Conservation (phyloP, 73 alveolate species). For the Paraurostyla sp. region DNA sequence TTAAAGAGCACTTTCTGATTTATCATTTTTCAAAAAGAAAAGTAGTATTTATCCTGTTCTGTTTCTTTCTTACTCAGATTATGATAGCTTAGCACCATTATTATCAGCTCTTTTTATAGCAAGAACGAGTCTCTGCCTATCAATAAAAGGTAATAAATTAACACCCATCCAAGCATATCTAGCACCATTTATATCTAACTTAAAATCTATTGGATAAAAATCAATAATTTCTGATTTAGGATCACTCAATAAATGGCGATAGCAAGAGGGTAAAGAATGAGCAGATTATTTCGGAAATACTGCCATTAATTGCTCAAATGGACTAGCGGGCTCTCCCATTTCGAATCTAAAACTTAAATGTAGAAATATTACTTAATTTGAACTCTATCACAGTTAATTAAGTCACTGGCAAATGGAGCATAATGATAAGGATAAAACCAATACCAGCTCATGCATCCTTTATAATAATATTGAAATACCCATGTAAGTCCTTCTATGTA, state of each 20-base stretch:
- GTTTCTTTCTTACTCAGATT: constrained; percentile 54
- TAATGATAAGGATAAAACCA: constrained; percentile 99
- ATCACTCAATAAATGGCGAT: constrained; percentile 80
- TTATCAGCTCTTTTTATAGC: constrained; percentile 69
- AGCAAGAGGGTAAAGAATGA: constrained; percentile 89
- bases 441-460: constrained; percentile 97
- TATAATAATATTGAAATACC: constrained; percentile 98
- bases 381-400: constrained; percentile 71
- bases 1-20: constrained; percentile 22
- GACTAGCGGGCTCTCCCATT: constrained; percentile 81
- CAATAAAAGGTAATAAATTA: constrained; percentile 96
- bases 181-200: constrained; percentile 97
- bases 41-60: constrained; percentile 57
- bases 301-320: constrained; percentile 94
- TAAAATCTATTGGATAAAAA: constrained; percentile 98
- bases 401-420: constrained; percentile 97
- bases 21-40: not conserved
- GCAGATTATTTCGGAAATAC: constrained; percentile 95
- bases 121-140: constrained; percentile 83
- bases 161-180: constrained; percentile 99
- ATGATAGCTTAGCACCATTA: not conserved
- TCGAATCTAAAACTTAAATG: constrained; percentile 68
- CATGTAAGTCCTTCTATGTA: constrained; percentile 99
- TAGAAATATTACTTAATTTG: constrained; percentile 27
- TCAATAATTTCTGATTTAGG: constrained; percentile 94